phyloP scores from a whole-genome alignment of 352 stramenopile species.

The Phytophthora melonis region DNA sequence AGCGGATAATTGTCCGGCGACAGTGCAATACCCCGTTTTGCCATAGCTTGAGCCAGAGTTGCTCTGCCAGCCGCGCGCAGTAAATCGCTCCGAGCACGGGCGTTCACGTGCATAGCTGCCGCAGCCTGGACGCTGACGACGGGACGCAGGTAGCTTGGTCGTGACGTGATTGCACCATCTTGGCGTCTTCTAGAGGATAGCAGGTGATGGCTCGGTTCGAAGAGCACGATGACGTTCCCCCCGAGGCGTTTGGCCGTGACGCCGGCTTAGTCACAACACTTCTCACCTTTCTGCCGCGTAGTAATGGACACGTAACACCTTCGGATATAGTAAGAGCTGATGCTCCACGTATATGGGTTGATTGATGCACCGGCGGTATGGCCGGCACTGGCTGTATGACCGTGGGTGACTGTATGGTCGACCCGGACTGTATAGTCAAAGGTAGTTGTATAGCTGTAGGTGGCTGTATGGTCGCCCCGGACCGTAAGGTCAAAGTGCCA shows the following conservation, averaged over 20 bases:
- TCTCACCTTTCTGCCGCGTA: no score
- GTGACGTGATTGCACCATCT: no score
- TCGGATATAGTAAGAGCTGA: background rate
- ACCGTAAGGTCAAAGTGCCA: constrained; percentile 2
- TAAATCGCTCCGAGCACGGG: background rate
- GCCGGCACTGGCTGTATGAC: constrained; percentile 15
- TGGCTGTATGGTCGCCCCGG: constrained; percentile 17
- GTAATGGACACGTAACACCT: background rate
- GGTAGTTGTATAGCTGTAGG: background rate
- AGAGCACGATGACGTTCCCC: no score
- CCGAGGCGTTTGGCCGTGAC: no score
- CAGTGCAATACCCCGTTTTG: background rate
- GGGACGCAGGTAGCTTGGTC: no score
- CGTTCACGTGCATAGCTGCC: no score
- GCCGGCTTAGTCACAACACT: no score
- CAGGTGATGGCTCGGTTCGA: no score
- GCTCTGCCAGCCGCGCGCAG: background rate
- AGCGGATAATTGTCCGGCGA: background rate
- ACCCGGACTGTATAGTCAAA: constrained; percentile 18
- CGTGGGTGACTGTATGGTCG: constrained; percentile 14
- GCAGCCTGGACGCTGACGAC: no score
- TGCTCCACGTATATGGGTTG: background rate
- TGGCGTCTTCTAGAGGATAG: no score
- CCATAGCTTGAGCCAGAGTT: background rate
- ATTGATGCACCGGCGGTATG: constrained; percentile 8